Evolutionary conservation across 2,329 filamentous ascomycete genomes (phyloP).

Genomic region (Leptosphaerulina australis): DNA sequence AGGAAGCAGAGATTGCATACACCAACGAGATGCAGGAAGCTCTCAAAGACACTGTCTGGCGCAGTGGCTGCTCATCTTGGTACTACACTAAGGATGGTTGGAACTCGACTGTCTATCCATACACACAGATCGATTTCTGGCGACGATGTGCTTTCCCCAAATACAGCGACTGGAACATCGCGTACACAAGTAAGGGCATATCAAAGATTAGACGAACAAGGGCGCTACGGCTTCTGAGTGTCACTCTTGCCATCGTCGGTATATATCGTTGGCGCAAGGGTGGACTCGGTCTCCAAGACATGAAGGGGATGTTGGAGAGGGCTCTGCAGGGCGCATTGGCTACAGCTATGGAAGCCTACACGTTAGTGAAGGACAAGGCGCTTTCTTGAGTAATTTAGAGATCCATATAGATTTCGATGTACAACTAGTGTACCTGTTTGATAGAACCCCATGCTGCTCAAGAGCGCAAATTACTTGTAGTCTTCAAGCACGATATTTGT

Average conservation of each 20-base stretch:
- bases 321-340: slow-evolving; percentile 19
- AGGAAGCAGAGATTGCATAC: slow-evolving; percentile 73
- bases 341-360: slow-evolving; percentile 13
- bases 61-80: slow-evolving; percentile 63
- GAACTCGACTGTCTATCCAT: slow-evolving; percentile 73
- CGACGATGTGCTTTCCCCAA: slow-evolving; percentile 59
- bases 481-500: neutral
- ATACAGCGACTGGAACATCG: slow-evolving; percentile 61
- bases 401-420: neutral
- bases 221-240: slow-evolving; percentile 24
- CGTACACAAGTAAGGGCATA: slow-evolving; percentile 57
- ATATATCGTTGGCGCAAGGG: slow-evolving; percentile 34
- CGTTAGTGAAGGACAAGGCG: slow-evolving; percentile 9
- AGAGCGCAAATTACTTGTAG: neutral
- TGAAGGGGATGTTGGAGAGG: slow-evolving; percentile 20
- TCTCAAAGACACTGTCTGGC: slow-evolving; percentile 60
- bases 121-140: slow-evolving; percentile 59
- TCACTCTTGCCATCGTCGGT: slow-evolving; percentile 30
- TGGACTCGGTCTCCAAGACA: slow-evolving; percentile 31
- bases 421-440: neutral
- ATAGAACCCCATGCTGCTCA: too few species aligned
- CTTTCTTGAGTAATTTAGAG: neutral
- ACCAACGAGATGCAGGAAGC: slow-evolving; percentile 51
- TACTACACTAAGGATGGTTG: slow-evolving; percentile 77
- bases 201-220: slow-evolving; percentile 36